Base-by-base conservation (phyloP, 2,329 filamentous ascomycete genomes). In the Chaetoscypha palmicola region DNA sequence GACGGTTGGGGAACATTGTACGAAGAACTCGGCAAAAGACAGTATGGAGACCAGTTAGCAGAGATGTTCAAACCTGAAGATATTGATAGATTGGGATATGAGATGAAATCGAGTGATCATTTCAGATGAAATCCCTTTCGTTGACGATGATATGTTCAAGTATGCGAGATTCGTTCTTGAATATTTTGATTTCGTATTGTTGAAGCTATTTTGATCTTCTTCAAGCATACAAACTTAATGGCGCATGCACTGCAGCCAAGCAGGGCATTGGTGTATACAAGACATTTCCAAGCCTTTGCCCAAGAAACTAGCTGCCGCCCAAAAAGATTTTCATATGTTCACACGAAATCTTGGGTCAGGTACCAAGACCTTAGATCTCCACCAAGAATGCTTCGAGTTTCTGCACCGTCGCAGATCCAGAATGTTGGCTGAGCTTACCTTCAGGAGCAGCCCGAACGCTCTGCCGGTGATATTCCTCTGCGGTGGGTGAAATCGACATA, bases 371-470 rank as follows among this genome's bases (percentile, higher is more conserved):
- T 34, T 34, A 19, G 32, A 16, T 16, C 12, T 16, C 32, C 32
- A 8, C 32, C 32, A 34, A 34, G 32, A 34, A 34, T 34, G 32
- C 14, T 34, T 34, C 32, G 32, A 34, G 32, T 34, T 34, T 34
- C 32, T 34, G n/a, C 32, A 16, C 16, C 32, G 32, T 34, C 32
- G 32, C 32, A 34, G 32, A 19, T 34, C 32, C n/a, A n/a, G 32
- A 16, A 4, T 16, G n/a, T 16, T 19, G 5, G 14, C 17, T 10
- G 16, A 34, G 12, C 16, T 16, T 34, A 17, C 14, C 17, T 34
- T 9, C 19, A 16, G 14, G 14, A 5, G 12, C n/a, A 17, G 32
- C n/a, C 17, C 17, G n/a, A 17, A 16, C 12, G 19, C 17, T 17
- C n/a, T 16, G n/a, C 32, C 12, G 10, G 10, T 34, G n/a, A 16